Base-by-base conservation (phyloP, 2,329 filamentous ascomycete species). In the Fusarium cyanostomum region DNA sequence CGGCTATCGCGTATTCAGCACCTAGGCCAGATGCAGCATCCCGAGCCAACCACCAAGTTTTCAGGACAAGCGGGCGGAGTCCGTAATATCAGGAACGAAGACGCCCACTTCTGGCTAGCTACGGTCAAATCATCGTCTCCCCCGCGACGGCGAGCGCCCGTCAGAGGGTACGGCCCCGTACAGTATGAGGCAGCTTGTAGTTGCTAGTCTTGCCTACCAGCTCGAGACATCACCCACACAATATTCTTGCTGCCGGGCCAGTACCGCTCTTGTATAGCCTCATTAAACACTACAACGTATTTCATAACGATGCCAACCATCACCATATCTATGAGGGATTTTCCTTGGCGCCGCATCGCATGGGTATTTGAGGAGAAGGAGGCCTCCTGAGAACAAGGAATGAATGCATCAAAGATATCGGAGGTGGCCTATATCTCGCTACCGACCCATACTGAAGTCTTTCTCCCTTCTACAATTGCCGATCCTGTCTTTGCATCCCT, bases 261-360 rank as follows among this genome's bases (percentile, higher is more conserved):
- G 64, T 67, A 67, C 59, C 51, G 45, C 27, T 54, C 55, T 49
- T 64, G 64, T 67, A 67, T 53, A 67, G 56, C 64, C 15, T 67
- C 63, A 58, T 38, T 39, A 31, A 26, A 4, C 11, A 21, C 37
- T 64, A 67, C 64, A 67, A 33, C n/a, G 10, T 9, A 35, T 42
- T 55, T 64, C 39, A 64, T 56, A 55, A 37, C 30, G 45, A 18
- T 18, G 8, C 11, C 18, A 34, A 15, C 34, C 15, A 7, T 37
- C 24, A 30, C 3, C 12, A 35, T 10, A 27, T 46, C 8, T 41
- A 52, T 66, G 64, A 50, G 64, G 59, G 12, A 67, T 67, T 67
- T 66, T 56, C 15, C 43, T 21, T 51, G 30, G 28, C 43, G 34
- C 45, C 52, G 24, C 38, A 34, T 57, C 33, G 26, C 13, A 28